These are phyloP conservation scores for Zizania latifolia DNA, from an alignment of 176 grass and related monocot genomes.

Conservation along the genomic window DNA sequence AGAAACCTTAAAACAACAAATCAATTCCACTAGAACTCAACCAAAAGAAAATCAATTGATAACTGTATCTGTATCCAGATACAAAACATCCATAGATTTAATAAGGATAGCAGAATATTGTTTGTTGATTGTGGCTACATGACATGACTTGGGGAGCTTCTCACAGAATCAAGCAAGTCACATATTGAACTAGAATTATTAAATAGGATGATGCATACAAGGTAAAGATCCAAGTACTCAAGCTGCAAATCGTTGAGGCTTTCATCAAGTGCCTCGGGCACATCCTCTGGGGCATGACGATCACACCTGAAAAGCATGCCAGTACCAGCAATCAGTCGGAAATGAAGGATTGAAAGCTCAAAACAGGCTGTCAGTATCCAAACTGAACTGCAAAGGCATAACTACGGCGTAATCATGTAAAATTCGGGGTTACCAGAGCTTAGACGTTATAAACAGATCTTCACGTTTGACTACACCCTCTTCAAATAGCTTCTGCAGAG, in stretches of 20 bases:
- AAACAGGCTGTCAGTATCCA: not conserved
- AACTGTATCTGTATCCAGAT: no score
- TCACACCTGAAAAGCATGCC: conserved; percentile 48
- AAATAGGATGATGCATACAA: conserved; percentile 42
- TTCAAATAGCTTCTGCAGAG: conserved; percentile 69
- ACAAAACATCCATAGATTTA: no score
- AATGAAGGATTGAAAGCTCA: not conserved
- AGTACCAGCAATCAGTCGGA: not conserved
- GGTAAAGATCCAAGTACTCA: conserved; percentile 87
- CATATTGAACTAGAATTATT: not conserved
- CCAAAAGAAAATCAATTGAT: no score
- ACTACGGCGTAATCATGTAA: not conserved
- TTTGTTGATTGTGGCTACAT: no score
- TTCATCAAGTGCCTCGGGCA: conserved; percentile 46
- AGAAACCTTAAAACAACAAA: no score
- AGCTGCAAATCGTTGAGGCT: conserved; percentile 76
- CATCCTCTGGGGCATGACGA: conserved; percentile 72
- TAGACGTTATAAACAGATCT: conserved; percentile 88
- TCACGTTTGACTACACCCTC: conserved; percentile 71
- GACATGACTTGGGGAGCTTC: no score
- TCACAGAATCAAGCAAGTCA: not conserved
- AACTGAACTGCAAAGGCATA: not conserved
- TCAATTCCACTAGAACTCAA: no score
- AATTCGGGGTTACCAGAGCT: conserved; percentile 59
- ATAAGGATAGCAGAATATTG: no score